phyloP scores from a whole-genome alignment of 495 filamentous ascomycete species.

The Daldinia grandis region DNA sequence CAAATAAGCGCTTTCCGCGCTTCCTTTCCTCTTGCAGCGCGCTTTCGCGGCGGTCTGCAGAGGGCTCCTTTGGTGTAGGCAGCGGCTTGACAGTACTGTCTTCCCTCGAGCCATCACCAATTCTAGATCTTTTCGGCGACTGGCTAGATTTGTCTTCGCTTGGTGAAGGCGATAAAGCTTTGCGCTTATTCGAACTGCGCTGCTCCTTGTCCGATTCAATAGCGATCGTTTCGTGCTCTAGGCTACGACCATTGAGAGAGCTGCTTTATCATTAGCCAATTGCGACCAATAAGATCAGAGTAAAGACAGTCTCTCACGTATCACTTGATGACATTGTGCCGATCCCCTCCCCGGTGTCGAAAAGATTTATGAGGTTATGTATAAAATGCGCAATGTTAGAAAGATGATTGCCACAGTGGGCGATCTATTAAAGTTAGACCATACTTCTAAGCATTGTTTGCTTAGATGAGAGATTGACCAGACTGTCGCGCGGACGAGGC shows the following conservation, averaged over 20 bases:
- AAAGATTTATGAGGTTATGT: background rate
- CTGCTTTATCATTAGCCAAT: conserved; percentile 32
- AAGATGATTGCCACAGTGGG: conserved; percentile 14
- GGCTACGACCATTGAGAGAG: conserved; percentile 26
- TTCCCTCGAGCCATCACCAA: conserved; percentile 42
- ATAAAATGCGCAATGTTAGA: conserved; percentile 4
- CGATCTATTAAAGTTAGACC: conserved; percentile 13
- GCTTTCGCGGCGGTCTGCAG: conserved; percentile 52
- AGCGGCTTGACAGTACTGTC: conserved; percentile 36
- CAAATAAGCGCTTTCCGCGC: conserved; percentile 89
- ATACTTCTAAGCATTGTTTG: conserved; percentile 11
- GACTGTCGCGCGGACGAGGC: conserved; percentile 18
- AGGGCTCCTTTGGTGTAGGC: conserved; percentile 47
- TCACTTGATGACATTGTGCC: conserved; percentile 38
- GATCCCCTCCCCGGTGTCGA: conserved; percentile 1
- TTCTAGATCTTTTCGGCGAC: conserved; percentile 42
- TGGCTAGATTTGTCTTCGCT: conserved; percentile 24
- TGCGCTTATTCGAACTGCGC: conserved; percentile 37
- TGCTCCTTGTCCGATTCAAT: conserved; percentile 21
- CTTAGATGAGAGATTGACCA: background rate
- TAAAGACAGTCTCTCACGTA: conserved; percentile 27
- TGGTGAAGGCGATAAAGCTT: conserved; percentile 34
- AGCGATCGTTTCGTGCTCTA: conserved; percentile 27
- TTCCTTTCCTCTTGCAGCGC: conserved; percentile 79
- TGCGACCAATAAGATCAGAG: conserved; percentile 26